Conservation (phyloP, 257 asterid genomes). For the Galeopsis tetrahit region DNA sequence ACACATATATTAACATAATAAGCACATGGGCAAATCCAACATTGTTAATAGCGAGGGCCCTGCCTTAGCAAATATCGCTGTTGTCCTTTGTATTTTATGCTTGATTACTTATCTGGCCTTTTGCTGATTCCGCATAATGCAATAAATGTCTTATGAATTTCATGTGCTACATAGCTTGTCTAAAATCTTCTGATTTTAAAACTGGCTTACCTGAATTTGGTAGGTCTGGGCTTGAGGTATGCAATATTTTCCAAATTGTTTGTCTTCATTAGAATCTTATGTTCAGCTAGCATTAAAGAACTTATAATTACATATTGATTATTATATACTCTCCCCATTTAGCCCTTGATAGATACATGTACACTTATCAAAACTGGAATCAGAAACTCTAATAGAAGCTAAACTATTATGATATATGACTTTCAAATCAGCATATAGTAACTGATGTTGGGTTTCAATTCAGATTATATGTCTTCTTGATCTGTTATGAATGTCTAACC, state of each 20-base stretch:
- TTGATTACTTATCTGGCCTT: background rate
- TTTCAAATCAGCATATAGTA: background rate
- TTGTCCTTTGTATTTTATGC: background rate
- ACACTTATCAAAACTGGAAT: background rate
- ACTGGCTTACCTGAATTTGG: background rate
- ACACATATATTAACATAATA: background rate
- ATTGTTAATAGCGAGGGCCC: background rate
- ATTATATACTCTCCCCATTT: slow-evolving; percentile 1
- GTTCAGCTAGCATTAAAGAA: slow-evolving; percentile 19
- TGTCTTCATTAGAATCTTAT: slow-evolving; percentile 1
- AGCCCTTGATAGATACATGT: background rate
- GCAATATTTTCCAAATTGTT: background rate
- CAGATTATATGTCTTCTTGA: slow-evolving; percentile 4
- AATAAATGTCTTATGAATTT: background rate
- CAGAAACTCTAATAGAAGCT: background rate
- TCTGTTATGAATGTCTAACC: background rate
- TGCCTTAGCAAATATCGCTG: background rate
- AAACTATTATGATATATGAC: background rate
- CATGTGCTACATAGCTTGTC: background rate
- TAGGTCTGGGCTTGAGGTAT: background rate
- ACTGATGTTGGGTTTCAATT: background rate
- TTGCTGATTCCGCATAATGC: background rate
- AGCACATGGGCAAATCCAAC: background rate
- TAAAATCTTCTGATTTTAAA: background rate
- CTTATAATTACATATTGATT: background rate